phyloP scores from a whole-genome alignment of 2,329 filamentous ascomycete genomes.

The Raffaelea albimanens region DNA sequence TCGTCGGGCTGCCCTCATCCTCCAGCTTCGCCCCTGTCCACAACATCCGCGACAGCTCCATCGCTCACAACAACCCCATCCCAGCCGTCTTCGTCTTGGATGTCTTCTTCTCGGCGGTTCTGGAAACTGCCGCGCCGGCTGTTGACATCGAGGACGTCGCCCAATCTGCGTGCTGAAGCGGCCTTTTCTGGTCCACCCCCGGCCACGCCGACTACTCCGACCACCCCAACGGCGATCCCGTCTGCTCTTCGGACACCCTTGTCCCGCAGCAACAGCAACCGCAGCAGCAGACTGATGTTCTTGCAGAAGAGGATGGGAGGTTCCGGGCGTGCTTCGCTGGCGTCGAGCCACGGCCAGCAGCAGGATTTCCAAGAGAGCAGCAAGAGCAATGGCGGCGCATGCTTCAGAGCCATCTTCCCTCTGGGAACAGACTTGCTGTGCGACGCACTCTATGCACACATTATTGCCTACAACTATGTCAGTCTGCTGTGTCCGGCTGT shows the following conservation, averaged over 20 bases:
- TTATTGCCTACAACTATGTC: slow-evolving; percentile 51
- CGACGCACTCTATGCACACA: slow-evolving; percentile 49
- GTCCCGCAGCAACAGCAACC: no score
- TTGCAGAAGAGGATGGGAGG: no score
- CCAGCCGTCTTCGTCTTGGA: not conserved
- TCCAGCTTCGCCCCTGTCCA: no score
- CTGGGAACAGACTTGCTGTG: slow-evolving; percentile 44
- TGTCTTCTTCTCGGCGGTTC: no score
- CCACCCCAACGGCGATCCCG: no score
- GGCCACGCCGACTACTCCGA: not conserved
- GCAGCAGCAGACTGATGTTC: no score
- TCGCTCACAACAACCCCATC: not conserved
- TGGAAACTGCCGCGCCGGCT: not conserved
- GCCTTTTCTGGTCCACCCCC: not conserved
- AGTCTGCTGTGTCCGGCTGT: slow-evolving; percentile 21
- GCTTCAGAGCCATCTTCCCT: slow-evolving; percentile 43
- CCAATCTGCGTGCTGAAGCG: not conserved
- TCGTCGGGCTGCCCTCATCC: not conserved
- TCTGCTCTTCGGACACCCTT: no score
- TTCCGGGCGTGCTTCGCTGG: no score
- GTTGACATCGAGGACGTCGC: not conserved
- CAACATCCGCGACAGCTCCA: not conserved
- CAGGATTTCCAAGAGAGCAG: not conserved
- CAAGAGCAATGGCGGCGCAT: slow-evolving; percentile 1
- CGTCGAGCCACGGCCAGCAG: no score